Evolutionary conservation across 306 rosid genomes (phyloP), one percentile per base, ranked within the genome.

Genomic region (Cucurbita maxima): DNA sequence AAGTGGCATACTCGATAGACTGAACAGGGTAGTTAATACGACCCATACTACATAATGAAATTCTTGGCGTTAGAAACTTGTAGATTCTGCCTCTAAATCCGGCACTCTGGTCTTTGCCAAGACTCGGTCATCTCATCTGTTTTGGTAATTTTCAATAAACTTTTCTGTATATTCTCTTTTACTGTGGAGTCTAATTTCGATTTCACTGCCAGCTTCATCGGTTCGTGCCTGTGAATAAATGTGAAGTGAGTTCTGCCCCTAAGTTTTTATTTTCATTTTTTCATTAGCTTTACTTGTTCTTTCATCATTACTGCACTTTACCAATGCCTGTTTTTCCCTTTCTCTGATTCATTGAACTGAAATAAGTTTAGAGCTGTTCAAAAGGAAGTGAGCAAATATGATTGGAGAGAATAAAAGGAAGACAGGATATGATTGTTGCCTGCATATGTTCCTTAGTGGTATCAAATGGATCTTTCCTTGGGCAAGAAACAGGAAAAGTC

Each of bases 1-100:
- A 61, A 82, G 77, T 76, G 91, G 93, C 78, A 87, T 93, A 76
- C 93, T 93, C n/a, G 98, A 88, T 77, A 87, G 98, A 81, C 75
- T 92, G 75, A 84, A 90, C 86, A 83, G 89, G 80, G 83, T 76
- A 76, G 88, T 90, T 67, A 83, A 90, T 83, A 84, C 87, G 75
- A 87, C 96, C 43, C 96, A 90, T 80, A 90, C 97, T 55, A 96
- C 98, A 47, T 93, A 78, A 79, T 75, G 13, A 78, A 68, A 47
- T 22, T 45, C 55, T 61, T 64, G 8, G 55, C 58, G 10, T 79
- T 56, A 16, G 60, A 70, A 76, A 51, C 66, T 73, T 82, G 91
- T 91, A 91, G 80, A 90, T 90, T 86, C 92, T 85, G 76, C 82
- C 50, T 81, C 82, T 82, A 69, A 48, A 45, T 30, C 74, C 18